Evolutionary conservation across 129 eudicot species (phyloP).

Genomic region (Pittosporum tobira): DNA sequence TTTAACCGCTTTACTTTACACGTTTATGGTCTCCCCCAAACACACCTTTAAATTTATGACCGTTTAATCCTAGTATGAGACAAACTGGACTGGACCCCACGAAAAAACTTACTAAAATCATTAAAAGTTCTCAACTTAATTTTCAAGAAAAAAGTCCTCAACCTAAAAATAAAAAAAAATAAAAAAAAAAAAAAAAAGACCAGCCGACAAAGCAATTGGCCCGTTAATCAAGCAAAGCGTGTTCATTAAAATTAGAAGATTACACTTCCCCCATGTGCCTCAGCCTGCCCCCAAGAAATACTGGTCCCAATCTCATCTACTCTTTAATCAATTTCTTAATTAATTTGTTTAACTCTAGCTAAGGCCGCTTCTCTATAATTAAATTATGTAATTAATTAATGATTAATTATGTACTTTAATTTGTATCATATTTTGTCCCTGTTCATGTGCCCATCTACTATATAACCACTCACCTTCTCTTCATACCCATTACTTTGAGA

Average conservation of each 20-base stretch:
- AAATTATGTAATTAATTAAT: background rate
- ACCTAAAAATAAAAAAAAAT: too few relatives aligned
- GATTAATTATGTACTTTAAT: too few relatives aligned
- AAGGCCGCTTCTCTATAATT: background rate
- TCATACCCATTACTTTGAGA: constrained; percentile 7
- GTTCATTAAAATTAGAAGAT: constrained; percentile 7
- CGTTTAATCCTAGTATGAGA: too few relatives aligned
- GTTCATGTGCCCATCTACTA: constrained; percentile 19
- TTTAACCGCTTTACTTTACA: too few relatives aligned
- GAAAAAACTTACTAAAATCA: background rate
- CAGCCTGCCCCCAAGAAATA: constrained; percentile 23
- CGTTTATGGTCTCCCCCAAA: too few relatives aligned
- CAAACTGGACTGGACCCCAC: background rate
- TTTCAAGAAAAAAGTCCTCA: too few relatives aligned
- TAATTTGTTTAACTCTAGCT: background rate
- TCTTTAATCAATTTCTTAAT: background rate
- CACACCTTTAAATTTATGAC: too few relatives aligned
- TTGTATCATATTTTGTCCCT: constrained; percentile 12
- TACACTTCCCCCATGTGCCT: constrained; percentile 32
- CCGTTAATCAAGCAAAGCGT: constrained; percentile 35
- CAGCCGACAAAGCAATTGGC: constrained; percentile 25
- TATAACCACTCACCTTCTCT: constrained; percentile 28
- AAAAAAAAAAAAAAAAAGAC: background rate
- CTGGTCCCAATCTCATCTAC: constrained; percentile 7
- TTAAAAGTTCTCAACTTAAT: background rate